Evolutionary conservation across 208 protist genomes (phyloP).

Genomic region (Trichomonas vaginalis): DNA sequence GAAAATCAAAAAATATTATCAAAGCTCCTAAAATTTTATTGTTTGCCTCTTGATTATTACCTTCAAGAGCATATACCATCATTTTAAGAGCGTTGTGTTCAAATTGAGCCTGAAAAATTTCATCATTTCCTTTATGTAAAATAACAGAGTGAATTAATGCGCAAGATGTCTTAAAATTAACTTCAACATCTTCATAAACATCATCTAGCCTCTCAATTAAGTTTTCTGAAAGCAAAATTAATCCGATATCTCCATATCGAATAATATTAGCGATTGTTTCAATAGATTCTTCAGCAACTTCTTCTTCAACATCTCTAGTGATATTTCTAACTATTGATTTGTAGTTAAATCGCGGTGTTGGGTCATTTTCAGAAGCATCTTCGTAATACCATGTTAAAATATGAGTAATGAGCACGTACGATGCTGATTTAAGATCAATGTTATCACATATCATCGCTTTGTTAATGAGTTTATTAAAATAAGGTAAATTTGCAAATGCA

Average conservation of each 20-base stretch:
- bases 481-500: not conserved
- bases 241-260: not conserved
- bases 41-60: not conserved
- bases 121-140: not conserved
- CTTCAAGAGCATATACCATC: not conserved
- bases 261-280: not conserved
- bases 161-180: not conserved
- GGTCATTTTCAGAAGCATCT: not conserved
- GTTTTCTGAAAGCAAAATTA: not conserved
- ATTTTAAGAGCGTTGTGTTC: not conserved
- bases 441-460: not conserved
- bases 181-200: not conserved
- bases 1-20: not conserved
- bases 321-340: not conserved
- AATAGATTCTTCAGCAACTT: not conserved
- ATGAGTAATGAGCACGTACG: not conserved
- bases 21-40: not conserved
- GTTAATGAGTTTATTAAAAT: not conserved
- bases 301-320: not conserved
- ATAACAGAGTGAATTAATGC: not conserved
- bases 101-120: not conserved
- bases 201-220: not conserved
- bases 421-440: not conserved
- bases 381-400: not conserved
- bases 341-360: not conserved